Percentiles rank a stretch among this genome's conserved stretches.
Evolutionary conservation across 257 asterid species (phyloP).

Genomic region (Mitragyna speciosa): DNA sequence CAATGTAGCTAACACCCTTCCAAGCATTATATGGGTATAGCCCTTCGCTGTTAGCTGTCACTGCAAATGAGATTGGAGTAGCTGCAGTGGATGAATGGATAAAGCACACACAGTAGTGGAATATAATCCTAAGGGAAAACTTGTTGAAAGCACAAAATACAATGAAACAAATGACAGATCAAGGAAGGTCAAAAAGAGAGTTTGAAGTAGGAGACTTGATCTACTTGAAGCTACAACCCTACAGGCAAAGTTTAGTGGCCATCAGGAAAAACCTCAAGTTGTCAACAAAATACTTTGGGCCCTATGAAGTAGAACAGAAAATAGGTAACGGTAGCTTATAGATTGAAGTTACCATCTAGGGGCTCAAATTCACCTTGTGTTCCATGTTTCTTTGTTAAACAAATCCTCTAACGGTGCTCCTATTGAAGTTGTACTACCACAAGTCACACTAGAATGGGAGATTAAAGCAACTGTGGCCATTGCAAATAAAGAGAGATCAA

Average conservation of each 20-base stretch:
- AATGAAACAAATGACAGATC: slow-evolving; percentile 2
- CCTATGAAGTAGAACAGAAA: neutral
- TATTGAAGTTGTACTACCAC: no score
- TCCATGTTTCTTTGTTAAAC: neutral
- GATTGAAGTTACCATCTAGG: neutral
- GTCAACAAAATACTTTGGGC: no score
- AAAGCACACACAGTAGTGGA: neutral
- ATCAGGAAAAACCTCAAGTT: no score
- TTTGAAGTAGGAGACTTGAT: no score
- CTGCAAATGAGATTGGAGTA: neutral
- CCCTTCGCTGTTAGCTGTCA: neutral
- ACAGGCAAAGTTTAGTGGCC: no score
- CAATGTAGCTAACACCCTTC: no score
- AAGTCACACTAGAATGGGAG: no score
- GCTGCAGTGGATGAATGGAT: neutral
- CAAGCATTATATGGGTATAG: neutral
- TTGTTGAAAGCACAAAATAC: neutral
- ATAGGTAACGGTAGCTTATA: neutral
- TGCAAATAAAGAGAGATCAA: no score
- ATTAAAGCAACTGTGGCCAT: no score
- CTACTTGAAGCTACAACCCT: no score
- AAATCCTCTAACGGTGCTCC: neutral
- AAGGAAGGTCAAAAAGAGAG: neutral
- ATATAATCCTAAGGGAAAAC: neutral
- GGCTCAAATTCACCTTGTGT: slow-evolving; percentile 1